Conservation (phyloP, 768 basidiomycete genomes). For the Mycena alexandri region DNA sequence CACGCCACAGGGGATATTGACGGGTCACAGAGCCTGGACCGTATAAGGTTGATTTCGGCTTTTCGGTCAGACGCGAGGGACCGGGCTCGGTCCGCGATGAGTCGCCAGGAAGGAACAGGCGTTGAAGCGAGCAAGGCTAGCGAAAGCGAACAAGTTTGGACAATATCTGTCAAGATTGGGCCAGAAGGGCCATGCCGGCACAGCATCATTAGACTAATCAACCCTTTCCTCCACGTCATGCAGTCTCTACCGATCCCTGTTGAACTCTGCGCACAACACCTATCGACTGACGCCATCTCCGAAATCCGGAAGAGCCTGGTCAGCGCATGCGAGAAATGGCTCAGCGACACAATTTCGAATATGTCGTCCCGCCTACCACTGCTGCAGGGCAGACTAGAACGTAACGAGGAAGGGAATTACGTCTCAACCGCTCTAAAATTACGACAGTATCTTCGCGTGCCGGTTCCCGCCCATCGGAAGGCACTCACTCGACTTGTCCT, state of each 20-base stretch:
- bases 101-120: too few species aligned
- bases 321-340: background rate
- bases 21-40: too few species aligned
- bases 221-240: too few species aligned
- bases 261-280: background rate
- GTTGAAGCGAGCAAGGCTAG: too few species aligned
- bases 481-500: background rate
- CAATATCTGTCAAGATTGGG: too few species aligned
- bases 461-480: constrained; percentile 6
- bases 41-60: too few species aligned
- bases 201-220: too few species aligned
- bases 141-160: too few species aligned
- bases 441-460: constrained; percentile 5
- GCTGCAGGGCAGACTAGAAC: background rate
- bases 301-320: background rate
- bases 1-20: too few species aligned
- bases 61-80: too few species aligned
- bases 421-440: background rate
- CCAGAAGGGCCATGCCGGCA: too few species aligned
- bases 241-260: background rate
- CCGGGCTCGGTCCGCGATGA: too few species aligned
- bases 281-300: background rate
- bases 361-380: background rate
- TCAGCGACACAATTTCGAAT: background rate
- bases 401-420: background rate